Conservation (phyloP, 176 grass and related monocot genomes). For the Bromus sterilis region DNA sequence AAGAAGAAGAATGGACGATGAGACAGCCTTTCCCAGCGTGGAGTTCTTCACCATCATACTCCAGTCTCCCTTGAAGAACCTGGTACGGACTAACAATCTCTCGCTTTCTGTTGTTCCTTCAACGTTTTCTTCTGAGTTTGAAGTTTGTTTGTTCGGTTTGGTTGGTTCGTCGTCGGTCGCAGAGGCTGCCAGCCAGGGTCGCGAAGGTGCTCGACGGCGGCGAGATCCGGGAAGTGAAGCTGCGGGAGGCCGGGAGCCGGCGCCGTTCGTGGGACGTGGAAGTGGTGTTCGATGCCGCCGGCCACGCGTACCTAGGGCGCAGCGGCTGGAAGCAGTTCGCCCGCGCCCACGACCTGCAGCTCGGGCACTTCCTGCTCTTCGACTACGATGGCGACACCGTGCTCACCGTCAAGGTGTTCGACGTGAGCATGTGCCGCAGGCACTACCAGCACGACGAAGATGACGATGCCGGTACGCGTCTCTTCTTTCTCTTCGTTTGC, state of each 20-base stretch:
- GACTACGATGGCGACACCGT: neutral
- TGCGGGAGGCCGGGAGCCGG: neutral
- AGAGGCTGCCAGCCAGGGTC: neutral
- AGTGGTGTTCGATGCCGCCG: neutral
- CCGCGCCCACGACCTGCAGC: neutral
- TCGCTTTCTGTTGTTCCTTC: no score
- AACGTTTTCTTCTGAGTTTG: neutral
- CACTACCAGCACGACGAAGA: neutral
- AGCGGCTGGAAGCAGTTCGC: slow-evolving; percentile 33
- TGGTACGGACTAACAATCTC: no score
- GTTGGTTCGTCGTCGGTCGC: neutral
- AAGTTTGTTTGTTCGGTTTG: neutral
- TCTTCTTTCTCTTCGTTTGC: neutral
- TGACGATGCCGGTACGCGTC: neutral
- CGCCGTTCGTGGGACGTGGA: neutral
- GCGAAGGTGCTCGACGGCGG: neutral
- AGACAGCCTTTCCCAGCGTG: no score
- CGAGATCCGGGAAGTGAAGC: slow-evolving; percentile 18
- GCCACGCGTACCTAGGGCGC: neutral
- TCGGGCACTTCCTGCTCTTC: slow-evolving; percentile 21
- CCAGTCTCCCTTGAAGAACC: no score
- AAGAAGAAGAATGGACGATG: no score
- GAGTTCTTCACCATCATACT: no score
- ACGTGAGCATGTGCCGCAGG: slow-evolving; percentile 23
- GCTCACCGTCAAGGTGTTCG: slow-evolving; percentile 34